Conservation (phyloP, 768 basidiomycete species). For the Serendipita indica region DNA sequence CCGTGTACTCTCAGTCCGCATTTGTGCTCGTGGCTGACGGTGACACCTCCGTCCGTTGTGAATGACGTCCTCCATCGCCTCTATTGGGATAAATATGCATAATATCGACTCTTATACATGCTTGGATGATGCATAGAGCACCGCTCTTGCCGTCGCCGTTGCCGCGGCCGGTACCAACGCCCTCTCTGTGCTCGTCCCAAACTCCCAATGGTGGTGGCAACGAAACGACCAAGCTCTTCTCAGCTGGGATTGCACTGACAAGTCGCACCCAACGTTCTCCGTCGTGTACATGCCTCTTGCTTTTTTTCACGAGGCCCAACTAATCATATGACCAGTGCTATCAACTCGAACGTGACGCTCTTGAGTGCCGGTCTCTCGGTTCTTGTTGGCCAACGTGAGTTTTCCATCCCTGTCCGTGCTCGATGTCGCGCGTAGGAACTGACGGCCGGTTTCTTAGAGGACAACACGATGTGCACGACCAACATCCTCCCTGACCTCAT, state of each 20-base stretch:
- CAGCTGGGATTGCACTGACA: conserved; percentile 8
- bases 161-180: neutral
- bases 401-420: neutral
- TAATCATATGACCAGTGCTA: neutral
- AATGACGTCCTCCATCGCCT: too few relatives aligned
- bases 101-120: too few relatives aligned
- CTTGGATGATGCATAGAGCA: too few relatives aligned
- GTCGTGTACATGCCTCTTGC: neutral
- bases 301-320: neutral
- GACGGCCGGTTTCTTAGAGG: neutral
- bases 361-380: neutral
- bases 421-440: neutral
- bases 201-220: conserved; percentile 3
- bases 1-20: too few relatives aligned
- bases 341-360: neutral
- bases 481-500: neutral
- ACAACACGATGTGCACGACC: neutral
- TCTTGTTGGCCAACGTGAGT: neutral
- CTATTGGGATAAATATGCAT: too few relatives aligned
- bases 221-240: neutral
- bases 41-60: too few relatives aligned
- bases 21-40: too few relatives aligned
- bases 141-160: neutral
- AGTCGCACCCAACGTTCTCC: neutral
- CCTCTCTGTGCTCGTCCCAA: neutral